Conservation (phyloP, 2,329 filamentous ascomycete species). For the Chaetomium globosum region DNA sequence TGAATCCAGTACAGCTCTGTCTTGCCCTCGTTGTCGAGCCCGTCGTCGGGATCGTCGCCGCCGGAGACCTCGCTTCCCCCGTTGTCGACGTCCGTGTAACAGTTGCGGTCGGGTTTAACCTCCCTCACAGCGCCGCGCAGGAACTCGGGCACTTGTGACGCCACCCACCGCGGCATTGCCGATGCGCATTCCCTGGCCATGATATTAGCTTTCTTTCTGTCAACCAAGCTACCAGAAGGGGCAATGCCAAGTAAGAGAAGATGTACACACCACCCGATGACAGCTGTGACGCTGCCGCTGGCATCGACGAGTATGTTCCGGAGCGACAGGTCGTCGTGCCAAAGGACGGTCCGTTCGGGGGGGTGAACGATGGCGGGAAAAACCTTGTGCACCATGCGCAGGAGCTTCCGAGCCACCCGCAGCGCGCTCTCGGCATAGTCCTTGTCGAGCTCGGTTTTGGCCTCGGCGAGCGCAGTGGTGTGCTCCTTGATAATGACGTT, state of each 20-base stretch:
- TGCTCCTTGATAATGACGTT: slow-evolving; percentile 41
- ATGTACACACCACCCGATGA: slow-evolving; percentile 45
- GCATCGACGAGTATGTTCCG: slow-evolving; percentile 48
- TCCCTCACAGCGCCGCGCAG: slow-evolving; percentile 39
- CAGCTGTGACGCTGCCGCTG: slow-evolving; percentile 41
- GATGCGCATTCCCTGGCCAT: slow-evolving; percentile 44
- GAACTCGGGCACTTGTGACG: slow-evolving; percentile 43
- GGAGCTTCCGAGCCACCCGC: slow-evolving; percentile 38
- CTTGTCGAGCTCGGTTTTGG: slow-evolving; percentile 37
- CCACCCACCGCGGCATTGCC: slow-evolving; percentile 46
- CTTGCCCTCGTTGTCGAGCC: slow-evolving; percentile 46
- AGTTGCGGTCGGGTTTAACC: slow-evolving; percentile 40
- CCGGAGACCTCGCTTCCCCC: slow-evolving; percentile 17
- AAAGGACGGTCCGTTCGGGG: slow-evolving; percentile 42
- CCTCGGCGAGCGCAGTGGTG: slow-evolving; percentile 29
- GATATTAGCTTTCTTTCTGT: background rate
- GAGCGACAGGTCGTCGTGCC: slow-evolving; percentile 46
- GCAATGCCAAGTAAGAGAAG: background rate
- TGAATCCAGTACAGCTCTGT: slow-evolving; percentile 47
- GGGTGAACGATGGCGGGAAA: slow-evolving; percentile 38
- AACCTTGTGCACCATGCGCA: slow-evolving; percentile 39
- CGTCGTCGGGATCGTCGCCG: slow-evolving; percentile 27
- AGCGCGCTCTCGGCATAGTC: slow-evolving; percentile 41
- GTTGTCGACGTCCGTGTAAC: slow-evolving; percentile 39
- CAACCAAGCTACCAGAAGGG: background rate